Evolutionary conservation across 306 rosid species (phyloP).

Genomic region (Lathyrus sativus): DNA sequence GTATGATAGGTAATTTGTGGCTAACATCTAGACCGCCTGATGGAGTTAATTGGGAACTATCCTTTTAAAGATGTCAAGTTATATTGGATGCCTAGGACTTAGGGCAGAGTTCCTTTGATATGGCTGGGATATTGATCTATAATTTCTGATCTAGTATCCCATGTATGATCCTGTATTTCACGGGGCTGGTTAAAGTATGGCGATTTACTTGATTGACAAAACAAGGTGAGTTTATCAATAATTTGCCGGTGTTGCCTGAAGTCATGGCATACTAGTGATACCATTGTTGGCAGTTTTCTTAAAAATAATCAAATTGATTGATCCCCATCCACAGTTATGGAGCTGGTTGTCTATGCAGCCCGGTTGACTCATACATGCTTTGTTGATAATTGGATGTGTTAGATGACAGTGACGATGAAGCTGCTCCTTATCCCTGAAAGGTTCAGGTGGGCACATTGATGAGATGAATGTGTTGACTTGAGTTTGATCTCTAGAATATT

Average conservation of each 20-base stretch:
- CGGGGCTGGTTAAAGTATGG: no score
- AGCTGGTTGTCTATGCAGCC: conserved; percentile 91
- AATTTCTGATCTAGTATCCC: no score
- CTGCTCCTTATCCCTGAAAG: conserved; percentile 99
- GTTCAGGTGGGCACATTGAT: no score
- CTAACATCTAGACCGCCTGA: conserved; percentile 18
- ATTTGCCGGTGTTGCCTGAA: conserved; percentile 45
- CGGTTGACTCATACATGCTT: conserved; percentile 93
- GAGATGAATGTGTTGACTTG: no score
- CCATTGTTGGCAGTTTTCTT: conserved; percentile 43
- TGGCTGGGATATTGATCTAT: no score
- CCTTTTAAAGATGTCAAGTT: conserved; percentile 48
- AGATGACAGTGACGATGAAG: conserved; percentile 73
- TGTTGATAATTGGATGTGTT: conserved; percentile 64
- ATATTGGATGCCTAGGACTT: conserved; percentile 45
- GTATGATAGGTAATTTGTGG: no score
- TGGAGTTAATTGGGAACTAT: conserved; percentile 36
- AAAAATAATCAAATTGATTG: conserved; percentile 48
- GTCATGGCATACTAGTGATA: conserved; percentile 42
- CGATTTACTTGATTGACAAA: conserved; percentile 35
- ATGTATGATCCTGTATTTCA: no score
- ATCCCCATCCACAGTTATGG: conserved; percentile 96
- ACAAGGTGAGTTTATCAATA: conserved; percentile 38
- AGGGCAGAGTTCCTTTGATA: conserved; percentile 45
- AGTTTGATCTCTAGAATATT: no score